Base-by-base conservation (phyloP, 192 early-diverging fungal species). In the Coemansia sp. region DNA sequence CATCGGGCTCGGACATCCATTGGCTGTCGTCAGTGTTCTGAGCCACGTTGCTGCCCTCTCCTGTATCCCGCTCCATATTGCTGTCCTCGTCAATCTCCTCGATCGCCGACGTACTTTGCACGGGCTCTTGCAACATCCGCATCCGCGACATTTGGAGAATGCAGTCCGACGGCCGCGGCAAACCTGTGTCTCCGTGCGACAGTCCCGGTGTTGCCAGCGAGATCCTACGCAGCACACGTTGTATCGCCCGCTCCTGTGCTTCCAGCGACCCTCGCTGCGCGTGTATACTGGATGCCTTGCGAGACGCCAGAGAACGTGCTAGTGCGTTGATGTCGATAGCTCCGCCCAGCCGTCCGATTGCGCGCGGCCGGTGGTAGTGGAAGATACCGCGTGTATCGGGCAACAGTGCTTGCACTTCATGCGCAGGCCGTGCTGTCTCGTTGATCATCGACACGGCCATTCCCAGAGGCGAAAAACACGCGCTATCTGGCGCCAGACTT, bases 361-460 rank as follows among this genome's bases (percentile, higher is more conserved):
- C n/a, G 10, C 39, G 48, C 12, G 76, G 71, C 19, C 71, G 66
- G 32, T 78, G 75, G 51, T 73, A 78, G 57, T 78, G 75, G 52
- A 53, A 66, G 47, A 73, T 69, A 1, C 70, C 70, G 8, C 60
- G 55, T 6, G 61, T 18, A 16, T 76, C 74, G 4, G 64, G 59
- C 27, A 76, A 32, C 22, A 77, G 38, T 47, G 68, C 27, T 20
- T 71, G 68, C 41, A 75, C 66, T 12, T 22, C 69, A 1, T 22
- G 51, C 7, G 54, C 49, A n/a, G 24, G 32, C 6, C 41, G 41
- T 1, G 41, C 14, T 16, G 41, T n/a, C 41, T 45, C 41, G 41
- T n/a, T n/a, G 16, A 54, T 53, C 65, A 59, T 27, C 22, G 73
- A 55, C 49, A 65, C 20, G 0, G 67, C 73, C 62, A 75, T 55